A percentile compares a stretch with the other conserved stretches of the same genome.
Conservation (phyloP, 768 basidiomycete genomes). For the Cystofilobasidium macerans region DNA sequence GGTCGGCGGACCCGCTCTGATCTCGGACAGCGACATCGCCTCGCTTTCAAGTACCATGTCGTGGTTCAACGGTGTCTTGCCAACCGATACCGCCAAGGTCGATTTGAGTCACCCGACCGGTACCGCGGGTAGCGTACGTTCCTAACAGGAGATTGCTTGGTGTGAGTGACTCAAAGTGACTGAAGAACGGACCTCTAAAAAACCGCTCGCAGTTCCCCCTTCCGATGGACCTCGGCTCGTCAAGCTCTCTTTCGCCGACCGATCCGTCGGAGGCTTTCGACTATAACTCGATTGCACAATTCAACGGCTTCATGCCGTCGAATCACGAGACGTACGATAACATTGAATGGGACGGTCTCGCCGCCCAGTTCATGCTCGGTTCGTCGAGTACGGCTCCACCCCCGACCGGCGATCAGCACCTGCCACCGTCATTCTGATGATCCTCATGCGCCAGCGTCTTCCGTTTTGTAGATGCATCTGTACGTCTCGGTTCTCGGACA, state of each 20-base stretch:
- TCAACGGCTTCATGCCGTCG: neutral
- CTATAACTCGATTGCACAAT: constrained; percentile 1
- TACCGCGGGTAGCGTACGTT: neutral
- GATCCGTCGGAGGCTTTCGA: neutral
- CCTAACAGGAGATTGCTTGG: neutral
- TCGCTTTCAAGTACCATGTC: neutral
- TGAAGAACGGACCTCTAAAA: neutral
- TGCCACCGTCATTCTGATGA: too few relatives aligned
- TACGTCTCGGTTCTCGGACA: too few relatives aligned
- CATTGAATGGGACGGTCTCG: constrained; percentile 3
- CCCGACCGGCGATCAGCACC: too few relatives aligned
- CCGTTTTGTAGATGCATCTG: too few relatives aligned
- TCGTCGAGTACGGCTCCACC: neutral
- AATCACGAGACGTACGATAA: neutral
- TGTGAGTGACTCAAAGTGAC: neutral
- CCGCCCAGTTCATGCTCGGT: constrained; percentile 1
- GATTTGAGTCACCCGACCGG: neutral
- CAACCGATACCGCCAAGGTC: neutral
- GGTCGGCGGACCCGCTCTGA: neutral
- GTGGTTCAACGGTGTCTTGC: neutral
- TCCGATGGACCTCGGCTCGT: neutral
- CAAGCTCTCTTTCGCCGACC: neutral
- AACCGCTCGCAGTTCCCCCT: neutral
- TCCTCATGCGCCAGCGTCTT: too few relatives aligned
- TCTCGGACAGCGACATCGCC: neutral